Evolutionary conservation across 495 filamentous ascomycete species (phyloP).

Genomic region (Glarea lozoyensis): DNA sequence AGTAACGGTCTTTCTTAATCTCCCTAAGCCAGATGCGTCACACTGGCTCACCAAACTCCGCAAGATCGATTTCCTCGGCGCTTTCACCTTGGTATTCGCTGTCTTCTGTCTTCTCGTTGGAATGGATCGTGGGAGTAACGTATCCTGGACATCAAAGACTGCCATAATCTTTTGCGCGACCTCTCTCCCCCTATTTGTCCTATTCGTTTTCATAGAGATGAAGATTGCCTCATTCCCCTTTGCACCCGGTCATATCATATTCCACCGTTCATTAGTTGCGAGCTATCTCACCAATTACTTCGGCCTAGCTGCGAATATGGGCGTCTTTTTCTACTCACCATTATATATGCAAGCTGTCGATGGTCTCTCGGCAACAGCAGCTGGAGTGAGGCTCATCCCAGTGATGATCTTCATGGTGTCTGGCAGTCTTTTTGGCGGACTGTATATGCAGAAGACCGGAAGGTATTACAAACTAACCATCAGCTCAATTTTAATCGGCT

Average conservation of each 20-base stretch:
- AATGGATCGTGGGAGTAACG: conserved; percentile 71
- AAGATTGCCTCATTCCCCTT: conserved; percentile 69
- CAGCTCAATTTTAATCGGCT: conserved; percentile 39
- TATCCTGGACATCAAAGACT: conserved; percentile 52
- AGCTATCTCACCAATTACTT: conserved; percentile 72
- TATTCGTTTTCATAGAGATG: conserved; percentile 65
- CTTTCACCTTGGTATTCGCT: conserved; percentile 58
- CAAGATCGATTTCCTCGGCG: conserved; percentile 76
- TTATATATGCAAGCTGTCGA: conserved; percentile 73
- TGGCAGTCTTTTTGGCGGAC: conserved; percentile 61
- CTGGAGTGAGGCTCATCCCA: conserved; percentile 61
- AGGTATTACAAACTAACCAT: conserved; percentile 72
- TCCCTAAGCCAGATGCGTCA: conserved; percentile 44
- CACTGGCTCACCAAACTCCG: conserved; percentile 41
- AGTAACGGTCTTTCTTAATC: conserved; percentile 53
- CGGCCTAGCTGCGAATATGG: conserved; percentile 57
- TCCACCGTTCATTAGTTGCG: conserved; percentile 58
- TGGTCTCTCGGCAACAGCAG: conserved; percentile 52
- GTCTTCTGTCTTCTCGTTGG: conserved; percentile 66
- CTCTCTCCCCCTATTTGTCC: conserved; percentile 50
- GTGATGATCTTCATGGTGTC: conserved; percentile 52
- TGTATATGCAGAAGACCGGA: conserved; percentile 67
- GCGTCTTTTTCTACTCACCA: conserved; percentile 64
- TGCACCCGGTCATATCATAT: conserved; percentile 71
- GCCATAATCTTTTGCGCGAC: conserved; percentile 51